Evolutionary conservation across 1,139 yeast genomes (phyloP).

Genomic region (Scheffersomyces stambukii): DNA sequence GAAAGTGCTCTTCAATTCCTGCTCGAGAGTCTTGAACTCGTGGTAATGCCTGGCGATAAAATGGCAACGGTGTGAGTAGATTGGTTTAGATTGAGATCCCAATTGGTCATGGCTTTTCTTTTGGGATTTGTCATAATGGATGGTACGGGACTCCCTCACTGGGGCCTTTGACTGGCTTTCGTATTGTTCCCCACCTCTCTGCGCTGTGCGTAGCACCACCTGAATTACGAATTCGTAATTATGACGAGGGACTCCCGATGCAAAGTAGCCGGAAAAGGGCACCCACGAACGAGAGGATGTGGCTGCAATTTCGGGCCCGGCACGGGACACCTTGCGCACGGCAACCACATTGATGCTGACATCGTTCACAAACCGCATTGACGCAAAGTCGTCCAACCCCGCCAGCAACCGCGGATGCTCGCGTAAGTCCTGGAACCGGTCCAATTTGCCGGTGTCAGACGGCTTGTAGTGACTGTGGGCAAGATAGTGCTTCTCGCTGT

Average conservation of each 20-base stretch:
- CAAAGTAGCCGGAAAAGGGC: slow-evolving; percentile 12
- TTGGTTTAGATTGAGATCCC: no score
- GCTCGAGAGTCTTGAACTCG: slow-evolving; percentile 59
- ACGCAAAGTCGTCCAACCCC: slow-evolving; percentile 33
- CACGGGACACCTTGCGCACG: slow-evolving; percentile 35
- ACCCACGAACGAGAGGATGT: slow-evolving; percentile 19
- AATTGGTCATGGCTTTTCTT: no score
- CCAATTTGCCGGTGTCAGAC: slow-evolving; percentile 50
- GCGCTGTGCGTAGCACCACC: slow-evolving; percentile 8
- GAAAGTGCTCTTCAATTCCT: slow-evolving; percentile 45
- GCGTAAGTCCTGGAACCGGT: slow-evolving; percentile 24
- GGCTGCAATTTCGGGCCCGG: slow-evolving; percentile 3
- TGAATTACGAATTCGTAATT: slow-evolving; percentile 26
- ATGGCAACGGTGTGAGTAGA: no score
- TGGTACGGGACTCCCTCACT: no score
- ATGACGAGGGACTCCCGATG: slow-evolving; percentile 19
- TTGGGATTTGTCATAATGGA: no score
- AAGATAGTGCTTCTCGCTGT: slow-evolving; percentile 52
- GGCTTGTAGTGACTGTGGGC: slow-evolving; percentile 43
- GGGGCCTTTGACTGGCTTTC: no score
- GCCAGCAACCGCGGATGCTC: slow-evolving; percentile 5
- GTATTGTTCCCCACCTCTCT: slow-evolving; percentile 12
- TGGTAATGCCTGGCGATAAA: slow-evolving; percentile 60
- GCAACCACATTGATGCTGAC: slow-evolving; percentile 62
- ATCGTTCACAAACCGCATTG: slow-evolving; percentile 50